phyloP scores from a whole-genome alignment of 1,284 basidiomycete genomes.

The Austroboletus novae-zelandiae region DNA sequence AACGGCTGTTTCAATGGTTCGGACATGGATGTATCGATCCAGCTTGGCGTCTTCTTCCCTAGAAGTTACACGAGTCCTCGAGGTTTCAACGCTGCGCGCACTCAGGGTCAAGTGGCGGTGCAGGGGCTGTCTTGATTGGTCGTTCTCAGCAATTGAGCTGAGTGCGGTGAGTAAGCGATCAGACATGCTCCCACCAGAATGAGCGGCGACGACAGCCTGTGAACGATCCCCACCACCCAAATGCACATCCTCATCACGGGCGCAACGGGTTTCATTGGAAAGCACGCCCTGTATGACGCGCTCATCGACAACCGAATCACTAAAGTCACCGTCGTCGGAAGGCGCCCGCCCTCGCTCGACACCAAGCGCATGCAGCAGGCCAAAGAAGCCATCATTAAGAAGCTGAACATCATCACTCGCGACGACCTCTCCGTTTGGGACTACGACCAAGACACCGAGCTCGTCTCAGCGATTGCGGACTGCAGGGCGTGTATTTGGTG shows the following conservation, averaged over 20 bases:
- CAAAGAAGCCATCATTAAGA: slow-evolving; percentile 18
- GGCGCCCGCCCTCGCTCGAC: slow-evolving; percentile 24
- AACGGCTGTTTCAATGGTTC: too few relatives aligned
- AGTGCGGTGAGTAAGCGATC: too few relatives aligned
- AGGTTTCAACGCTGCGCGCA: too few relatives aligned
- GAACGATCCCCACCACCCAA: background rate
- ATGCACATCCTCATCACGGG: slow-evolving; percentile 30
- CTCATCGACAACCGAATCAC: slow-evolving; percentile 22
- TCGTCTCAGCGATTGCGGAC: slow-evolving; percentile 19
- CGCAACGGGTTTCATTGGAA: slow-evolving; percentile 28
- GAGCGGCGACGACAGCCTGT: background rate
- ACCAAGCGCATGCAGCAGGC: slow-evolving; percentile 11
- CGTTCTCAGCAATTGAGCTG: too few relatives aligned
- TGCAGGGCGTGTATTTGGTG: slow-evolving; percentile 30
- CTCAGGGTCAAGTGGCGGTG: too few relatives aligned
- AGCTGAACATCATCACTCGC: slow-evolving; percentile 23
- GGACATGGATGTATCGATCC: too few relatives aligned
- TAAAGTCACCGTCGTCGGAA: slow-evolving; percentile 26
- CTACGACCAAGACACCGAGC: slow-evolving; percentile 21
- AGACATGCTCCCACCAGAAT: background rate
- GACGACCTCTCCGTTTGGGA: slow-evolving; percentile 29
- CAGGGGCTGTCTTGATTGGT: too few relatives aligned
- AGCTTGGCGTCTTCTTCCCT: too few relatives aligned
- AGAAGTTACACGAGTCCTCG: too few relatives aligned
- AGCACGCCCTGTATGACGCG: slow-evolving; percentile 18